These are phyloP conservation scores for Gossypium schwendimanii DNA, from an alignment of 441 rosid species.

Conservation along the genomic window DNA sequence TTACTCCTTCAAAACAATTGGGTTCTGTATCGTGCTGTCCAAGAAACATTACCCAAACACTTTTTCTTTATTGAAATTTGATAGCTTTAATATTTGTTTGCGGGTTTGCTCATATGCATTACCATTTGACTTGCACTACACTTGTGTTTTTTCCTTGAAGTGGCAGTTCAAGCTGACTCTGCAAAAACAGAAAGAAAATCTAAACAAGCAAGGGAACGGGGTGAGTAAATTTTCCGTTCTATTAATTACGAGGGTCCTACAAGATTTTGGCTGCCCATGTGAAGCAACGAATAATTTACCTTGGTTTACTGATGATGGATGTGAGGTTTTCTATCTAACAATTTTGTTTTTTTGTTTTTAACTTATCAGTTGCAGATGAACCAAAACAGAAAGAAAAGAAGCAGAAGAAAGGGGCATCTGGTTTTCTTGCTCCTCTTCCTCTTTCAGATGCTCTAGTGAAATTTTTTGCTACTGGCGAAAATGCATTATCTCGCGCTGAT, in stretches of 20 bases:
- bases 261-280: background rate
- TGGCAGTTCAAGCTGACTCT: slow-evolving; percentile 33
- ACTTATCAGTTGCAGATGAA: slow-evolving; percentile 35
- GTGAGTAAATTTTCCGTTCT: slow-evolving; percentile 20
- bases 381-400: slow-evolving; percentile 39
- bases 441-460: slow-evolving; percentile 57
- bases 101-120: background rate
- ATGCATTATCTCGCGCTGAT: slow-evolving; percentile 43
- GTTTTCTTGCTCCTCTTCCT: slow-evolving; percentile 52
- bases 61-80: background rate
- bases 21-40: background rate
- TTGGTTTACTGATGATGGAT: slow-evolving; percentile 5
- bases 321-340: background rate
- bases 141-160: slow-evolving; percentile 9
- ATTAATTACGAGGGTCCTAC: background rate
- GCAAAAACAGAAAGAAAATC: slow-evolving; percentile 24
- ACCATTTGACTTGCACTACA: background rate
- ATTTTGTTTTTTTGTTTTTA: background rate
- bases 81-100: slow-evolving; percentile 3
- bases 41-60: background rate
- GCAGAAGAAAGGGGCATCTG: slow-evolving; percentile 46
- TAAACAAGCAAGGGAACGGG: slow-evolving; percentile 39
- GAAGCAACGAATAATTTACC: background rate
- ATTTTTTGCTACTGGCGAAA: slow-evolving; percentile 64
- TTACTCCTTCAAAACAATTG: background rate